These are phyloP conservation scores for Lumnitzera littorea DNA, from an alignment of 345 rosid genomes.

Conservation along the genomic window DNA sequence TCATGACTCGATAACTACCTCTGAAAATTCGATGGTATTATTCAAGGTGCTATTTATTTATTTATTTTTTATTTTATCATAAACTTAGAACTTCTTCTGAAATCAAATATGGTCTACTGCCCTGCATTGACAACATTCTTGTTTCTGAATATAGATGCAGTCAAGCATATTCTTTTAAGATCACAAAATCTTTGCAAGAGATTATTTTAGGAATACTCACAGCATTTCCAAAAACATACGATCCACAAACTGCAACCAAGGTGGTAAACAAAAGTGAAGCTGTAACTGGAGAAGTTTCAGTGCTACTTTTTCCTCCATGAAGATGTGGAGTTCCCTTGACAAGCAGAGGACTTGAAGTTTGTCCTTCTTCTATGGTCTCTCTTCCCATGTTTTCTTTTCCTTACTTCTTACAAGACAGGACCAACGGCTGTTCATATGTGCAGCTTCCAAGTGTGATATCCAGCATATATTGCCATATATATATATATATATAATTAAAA, in stretches of 20 bases:
- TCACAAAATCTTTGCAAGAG: not conserved
- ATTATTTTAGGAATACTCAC: conserved; percentile 15
- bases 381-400: conserved; percentile 5
- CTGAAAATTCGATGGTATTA: too few species aligned
- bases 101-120: not conserved
- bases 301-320: not conserved
- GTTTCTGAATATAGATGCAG: too few species aligned
- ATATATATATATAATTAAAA: too few species aligned
- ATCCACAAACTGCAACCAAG: conserved; percentile 36
- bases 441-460: not conserved
- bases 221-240: conserved; percentile 42
- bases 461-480: not conserved
- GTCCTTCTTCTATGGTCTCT: conserved; percentile 13
- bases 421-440: conserved; percentile 3
- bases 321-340: conserved; percentile 8
- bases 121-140: too few species aligned
- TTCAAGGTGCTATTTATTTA: not conserved
- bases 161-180: too few species aligned
- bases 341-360: conserved; percentile 17
- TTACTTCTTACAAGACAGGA: not conserved
- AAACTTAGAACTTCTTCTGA: not conserved
- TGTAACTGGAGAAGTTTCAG: conserved; percentile 17
- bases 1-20: too few species aligned
- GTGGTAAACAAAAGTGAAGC: conserved; percentile 19
- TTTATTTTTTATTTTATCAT: not conserved